These are phyloP conservation scores for Astrothelium macrocarpum DNA, from an alignment of 495 filamentous ascomycete genomes.

Conservation along the genomic window DNA sequence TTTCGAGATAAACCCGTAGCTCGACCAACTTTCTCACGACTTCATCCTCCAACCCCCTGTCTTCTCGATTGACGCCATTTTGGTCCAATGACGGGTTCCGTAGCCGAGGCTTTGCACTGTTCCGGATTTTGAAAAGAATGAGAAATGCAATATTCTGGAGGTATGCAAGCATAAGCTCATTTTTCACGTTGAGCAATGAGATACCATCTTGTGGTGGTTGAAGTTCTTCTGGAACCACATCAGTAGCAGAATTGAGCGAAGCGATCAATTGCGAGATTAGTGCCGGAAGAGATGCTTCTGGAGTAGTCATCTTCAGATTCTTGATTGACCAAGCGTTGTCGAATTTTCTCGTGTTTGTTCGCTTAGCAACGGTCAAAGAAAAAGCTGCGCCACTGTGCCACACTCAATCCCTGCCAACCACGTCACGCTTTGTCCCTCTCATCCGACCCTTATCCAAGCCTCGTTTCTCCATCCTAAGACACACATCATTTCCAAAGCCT, in stretches of 20 bases:
- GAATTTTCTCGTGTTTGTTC: not conserved
- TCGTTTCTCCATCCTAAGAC: not conserved
- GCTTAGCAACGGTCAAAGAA: not conserved
- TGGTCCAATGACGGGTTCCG: slow-evolving; percentile 8
- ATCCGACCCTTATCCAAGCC: not conserved
- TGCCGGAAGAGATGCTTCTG: slow-evolving; percentile 18
- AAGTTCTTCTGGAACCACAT: slow-evolving; percentile 43
- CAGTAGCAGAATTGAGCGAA: slow-evolving; percentile 22
- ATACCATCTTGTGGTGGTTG: slow-evolving; percentile 72
- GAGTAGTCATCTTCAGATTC: not conserved
- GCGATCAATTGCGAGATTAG: slow-evolving; percentile 22
- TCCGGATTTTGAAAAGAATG: slow-evolving; percentile 69
- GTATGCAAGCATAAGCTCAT: slow-evolving; percentile 90
- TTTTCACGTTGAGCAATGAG: slow-evolving; percentile 88
- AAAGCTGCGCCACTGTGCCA: not conserved
- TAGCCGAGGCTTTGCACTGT: slow-evolving; percentile 18
- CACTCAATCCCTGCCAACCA: not conserved
- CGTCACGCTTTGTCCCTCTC: not conserved
- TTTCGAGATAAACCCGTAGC: slow-evolving; percentile 77
- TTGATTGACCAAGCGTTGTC: no score
- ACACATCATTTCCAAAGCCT: not conserved
- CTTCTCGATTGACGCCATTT: slow-evolving; percentile 24
- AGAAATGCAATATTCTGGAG: slow-evolving; percentile 89
- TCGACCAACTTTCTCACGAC: slow-evolving; percentile 76
- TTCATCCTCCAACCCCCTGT: slow-evolving; percentile 36